Evolutionary conservation across 106 monocot genomes (phyloP), one percentile per base, ranked within the genome.

Genomic region (Acanthochlamys bracteata): DNA sequence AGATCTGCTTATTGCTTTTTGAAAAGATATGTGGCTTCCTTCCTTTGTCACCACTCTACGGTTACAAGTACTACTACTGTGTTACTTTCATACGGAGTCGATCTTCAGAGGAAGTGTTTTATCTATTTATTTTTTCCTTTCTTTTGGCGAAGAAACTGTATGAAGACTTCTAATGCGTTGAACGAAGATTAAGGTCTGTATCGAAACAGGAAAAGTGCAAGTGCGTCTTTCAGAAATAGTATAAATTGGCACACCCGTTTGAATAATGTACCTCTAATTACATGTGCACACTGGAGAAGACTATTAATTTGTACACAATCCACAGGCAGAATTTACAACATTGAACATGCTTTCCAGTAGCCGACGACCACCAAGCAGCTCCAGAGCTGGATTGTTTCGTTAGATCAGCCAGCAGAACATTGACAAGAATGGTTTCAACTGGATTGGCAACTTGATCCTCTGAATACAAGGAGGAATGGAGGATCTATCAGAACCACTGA

Each of bases 41-140:
- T 77, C 42, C 89, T 94, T 1, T 94, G 93, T 76, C 77, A 81
- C 20, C 83, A 69, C 25, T 84, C 89, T 54, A 33, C 33, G 33
- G 1, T 6, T 33, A 33, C 4, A 33, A 33, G 33, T 6, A 33
- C 6, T 33, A 3, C 6, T 33, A 3, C 33, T 33, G 4, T 33
- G 33, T 6, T 33, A 33, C 33, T 33, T 33, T 6, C 33, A 33
- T 33, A 33, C 33, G 33, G 33, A 33, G 1, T 33, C 6, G 33
- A 33, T 33, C 33, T n/a, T 3, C 33, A 33, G 6, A 33, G 6
- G 33, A 33, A 33, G 33, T 33, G 33, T 33, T 1, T 6, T 33
- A n/a, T n/a, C n/a, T n/a, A n/a, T n/a, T n/a, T n/a, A n/a, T n/a
- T n/a, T n/a, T n/a, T n/a, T n/a, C n/a, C n/a, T n/a, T n/a, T n/a